These are phyloP conservation scores for Artomyces pyxidatus DNA, from an alignment of 768 basidiomycete genomes.

Conservation along the genomic window DNA sequence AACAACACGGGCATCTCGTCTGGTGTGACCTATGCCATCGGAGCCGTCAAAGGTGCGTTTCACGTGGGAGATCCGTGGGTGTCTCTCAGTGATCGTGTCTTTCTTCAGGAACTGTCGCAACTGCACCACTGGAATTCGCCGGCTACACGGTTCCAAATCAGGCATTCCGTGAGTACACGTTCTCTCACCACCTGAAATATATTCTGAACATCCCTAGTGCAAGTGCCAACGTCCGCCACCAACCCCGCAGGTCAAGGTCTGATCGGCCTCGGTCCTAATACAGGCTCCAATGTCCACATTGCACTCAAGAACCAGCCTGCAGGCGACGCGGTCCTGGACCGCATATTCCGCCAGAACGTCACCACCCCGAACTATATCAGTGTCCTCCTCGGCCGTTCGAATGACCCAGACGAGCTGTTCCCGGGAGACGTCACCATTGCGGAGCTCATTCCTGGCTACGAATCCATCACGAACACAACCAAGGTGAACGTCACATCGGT, in stretches of 20 bases:
- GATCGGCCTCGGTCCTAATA: conserved; percentile 55
- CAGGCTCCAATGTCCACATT: conserved; percentile 40
- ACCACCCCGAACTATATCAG: conserved; percentile 55
- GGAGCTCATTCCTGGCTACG: conserved; percentile 43
- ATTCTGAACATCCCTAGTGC: conserved; percentile 36
- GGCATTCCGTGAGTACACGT: conserved; percentile 33
- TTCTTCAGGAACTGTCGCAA: conserved; percentile 35
- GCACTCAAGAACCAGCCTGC: conserved; percentile 24
- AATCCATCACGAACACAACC: conserved; percentile 41
- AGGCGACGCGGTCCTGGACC: conserved; percentile 52
- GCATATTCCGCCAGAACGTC: conserved; percentile 53
- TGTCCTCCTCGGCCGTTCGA: conserved; percentile 52
- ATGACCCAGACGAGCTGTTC: conserved; percentile 42
- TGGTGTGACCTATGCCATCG: conserved; percentile 46
- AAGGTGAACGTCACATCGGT: conserved; percentile 40
- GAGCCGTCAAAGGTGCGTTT: conserved; percentile 38
- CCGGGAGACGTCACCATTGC: conserved; percentile 60
- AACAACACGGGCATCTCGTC: conserved; percentile 30
- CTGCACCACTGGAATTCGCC: conserved; percentile 35
- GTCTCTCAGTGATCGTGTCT: neutral
- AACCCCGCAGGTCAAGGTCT: conserved; percentile 31
- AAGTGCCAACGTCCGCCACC: conserved; percentile 25
- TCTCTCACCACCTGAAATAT: too few species aligned
- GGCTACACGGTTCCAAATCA: conserved; percentile 38
- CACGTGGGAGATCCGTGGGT: neutral